Evolutionary conservation across 1,284 basidiomycete genomes (phyloP).

Genomic region (Fomitopsis schrenkii): DNA sequence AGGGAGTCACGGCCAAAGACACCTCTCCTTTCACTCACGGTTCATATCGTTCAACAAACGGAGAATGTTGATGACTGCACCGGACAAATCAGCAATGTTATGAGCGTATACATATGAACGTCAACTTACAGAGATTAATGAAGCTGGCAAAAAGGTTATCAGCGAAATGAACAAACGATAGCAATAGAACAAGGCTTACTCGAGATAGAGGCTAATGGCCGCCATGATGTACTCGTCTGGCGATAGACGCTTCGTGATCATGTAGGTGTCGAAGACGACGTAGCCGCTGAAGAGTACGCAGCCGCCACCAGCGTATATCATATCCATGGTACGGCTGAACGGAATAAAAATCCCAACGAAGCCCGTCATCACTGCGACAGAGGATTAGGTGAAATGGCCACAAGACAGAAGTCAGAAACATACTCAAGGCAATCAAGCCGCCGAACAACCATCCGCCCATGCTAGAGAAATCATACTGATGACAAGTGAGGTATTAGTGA

Average conservation of each 20-base stretch:
- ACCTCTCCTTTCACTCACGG: background rate
- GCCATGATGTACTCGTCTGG: conserved; percentile 89
- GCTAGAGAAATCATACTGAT: conserved; percentile 84
- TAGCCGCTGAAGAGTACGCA: conserved; percentile 82
- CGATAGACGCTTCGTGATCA: conserved; percentile 76
- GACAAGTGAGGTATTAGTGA: conserved; percentile 1
- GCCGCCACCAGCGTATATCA: conserved; percentile 76
- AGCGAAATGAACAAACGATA: conserved; percentile 19
- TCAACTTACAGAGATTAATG: conserved; percentile 29
- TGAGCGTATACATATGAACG: background rate
- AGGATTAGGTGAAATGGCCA: conserved; percentile 6
- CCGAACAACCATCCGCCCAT: conserved; percentile 84
- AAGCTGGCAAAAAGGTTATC: conserved; percentile 17
- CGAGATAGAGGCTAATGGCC: conserved; percentile 83
- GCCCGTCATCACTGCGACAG: conserved; percentile 60
- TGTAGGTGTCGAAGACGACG: conserved; percentile 82
- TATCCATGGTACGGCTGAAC: conserved; percentile 71
- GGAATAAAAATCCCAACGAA: conserved; percentile 80
- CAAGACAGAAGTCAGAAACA: conserved; percentile 17
- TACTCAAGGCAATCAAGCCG: conserved; percentile 67
- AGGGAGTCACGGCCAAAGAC: background rate
- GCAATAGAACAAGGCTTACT: conserved; percentile 44
- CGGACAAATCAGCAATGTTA: conserved; percentile 1
- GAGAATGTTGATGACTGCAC: conserved; percentile 29
- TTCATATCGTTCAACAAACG: conserved; percentile 25